Base-by-base conservation (phyloP, 768 basidiomycete genomes). In the Leccinum broughii region DNA sequence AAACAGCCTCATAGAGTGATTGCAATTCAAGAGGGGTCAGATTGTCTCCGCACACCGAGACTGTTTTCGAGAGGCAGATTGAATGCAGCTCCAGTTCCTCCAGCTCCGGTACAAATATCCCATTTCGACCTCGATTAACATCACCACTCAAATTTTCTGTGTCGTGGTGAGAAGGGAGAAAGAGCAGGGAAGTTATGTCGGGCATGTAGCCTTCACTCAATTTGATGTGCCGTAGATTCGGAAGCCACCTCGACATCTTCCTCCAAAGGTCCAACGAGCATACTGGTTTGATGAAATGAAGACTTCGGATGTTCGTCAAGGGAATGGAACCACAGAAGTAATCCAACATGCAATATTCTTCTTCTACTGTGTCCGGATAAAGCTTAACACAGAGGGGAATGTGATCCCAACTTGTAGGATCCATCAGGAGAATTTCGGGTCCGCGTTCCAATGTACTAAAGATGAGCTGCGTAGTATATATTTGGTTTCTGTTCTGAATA, bases 211-310 rank as follows among this genome's bases (percentile, higher is more conserved):
- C 55, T 0, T 35, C 0, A 6, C 26, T 48, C 26, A 66, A 4
- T 44, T 41, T 39, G 37, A 66, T 51, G 54, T 41, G n/a, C 15
- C 49, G 56, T 10, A 64, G 30, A 37, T 28, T 53, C 9, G 6
- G 56, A 8, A 64, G 50, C 17, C 44, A 20, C 20, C 17, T 44
- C 6, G 66, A 30, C 1, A 35, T 51, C 5, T 30, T 22, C 11
- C 24, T 62, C 64, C 60, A 67, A 50, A 67, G 54, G 1, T 14
- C 17, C 4, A n/a, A 14, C 1, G 52, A 39, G 37, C 26, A 22
- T 17, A 34, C 22, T 2, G 54, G 26, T 11, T 1, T 0, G 3
- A 20, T 0, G 44, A 51, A 17, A 8, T 55, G 49, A 20, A 62
- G 2, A 34, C 28, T 60, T 20, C 49, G 44, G 20, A 46, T 20